Conservation (phyloP, 2,329 filamentous ascomycete genomes). For the Chrysosphaeria jannelii region DNA sequence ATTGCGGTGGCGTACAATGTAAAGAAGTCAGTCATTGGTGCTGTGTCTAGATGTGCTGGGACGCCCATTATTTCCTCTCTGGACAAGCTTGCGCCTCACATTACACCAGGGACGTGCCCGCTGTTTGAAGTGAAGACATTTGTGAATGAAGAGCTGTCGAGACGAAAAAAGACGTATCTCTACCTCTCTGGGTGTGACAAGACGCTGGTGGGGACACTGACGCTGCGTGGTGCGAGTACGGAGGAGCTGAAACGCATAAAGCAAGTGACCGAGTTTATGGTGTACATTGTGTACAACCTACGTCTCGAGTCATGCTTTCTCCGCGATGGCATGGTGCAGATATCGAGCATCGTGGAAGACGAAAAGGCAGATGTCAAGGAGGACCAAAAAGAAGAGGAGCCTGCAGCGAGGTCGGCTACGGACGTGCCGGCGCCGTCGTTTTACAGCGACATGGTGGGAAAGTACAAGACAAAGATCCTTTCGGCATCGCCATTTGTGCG, state of each 20-base stretch:
- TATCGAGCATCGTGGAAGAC: constrained; percentile 27
- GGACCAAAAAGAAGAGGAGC: constrained; percentile 34
- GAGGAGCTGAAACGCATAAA: constrained; percentile 52
- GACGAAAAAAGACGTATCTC: constrained; percentile 77
- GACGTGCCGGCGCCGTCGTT: constrained; percentile 68
- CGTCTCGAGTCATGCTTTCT: constrained; percentile 87
- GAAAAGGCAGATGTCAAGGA: constrained; percentile 14
- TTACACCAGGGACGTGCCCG: constrained; percentile 50
- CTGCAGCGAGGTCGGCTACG: too few relatives aligned
- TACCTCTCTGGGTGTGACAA: constrained; percentile 76
- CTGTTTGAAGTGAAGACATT: constrained; percentile 93
- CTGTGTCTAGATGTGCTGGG: constrained; percentile 73
- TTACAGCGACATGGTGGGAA: constrained; percentile 82
- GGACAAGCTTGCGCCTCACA: constrained; percentile 59
- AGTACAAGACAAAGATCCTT: constrained; percentile 74
- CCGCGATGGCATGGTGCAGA: constrained; percentile 69
- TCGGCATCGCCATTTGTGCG: constrained; percentile 92
- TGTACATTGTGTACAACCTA: constrained; percentile 93
- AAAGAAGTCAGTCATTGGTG: constrained; percentile 82
- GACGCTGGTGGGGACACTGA: constrained; percentile 82
- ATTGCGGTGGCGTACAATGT: constrained; percentile 93
- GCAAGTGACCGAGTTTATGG: constrained; percentile 90
- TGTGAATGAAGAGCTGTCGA: constrained; percentile 42
- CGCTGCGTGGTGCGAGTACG: constrained; percentile 52
- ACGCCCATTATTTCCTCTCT: constrained; percentile 83